Percentiles rank a stretch among this genome's conserved stretches.
These are phyloP conservation scores for Plasmodium coatneyi DNA, from an alignment of 169 alveolate species.

Conservation along the genomic window DNA sequence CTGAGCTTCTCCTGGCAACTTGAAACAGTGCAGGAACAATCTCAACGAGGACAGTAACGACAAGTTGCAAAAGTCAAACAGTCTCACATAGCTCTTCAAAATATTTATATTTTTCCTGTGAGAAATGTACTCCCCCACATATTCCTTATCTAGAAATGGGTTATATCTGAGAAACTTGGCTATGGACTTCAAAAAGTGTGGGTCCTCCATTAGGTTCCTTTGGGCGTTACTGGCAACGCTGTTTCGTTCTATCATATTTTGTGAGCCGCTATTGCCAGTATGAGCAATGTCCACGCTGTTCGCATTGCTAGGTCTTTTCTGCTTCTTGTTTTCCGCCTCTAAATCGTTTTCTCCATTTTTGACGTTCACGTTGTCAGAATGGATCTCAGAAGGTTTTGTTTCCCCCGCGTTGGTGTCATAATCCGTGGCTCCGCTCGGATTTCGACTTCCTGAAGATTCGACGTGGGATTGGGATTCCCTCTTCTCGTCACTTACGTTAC, in stretches of 20 bases:
- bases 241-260: neutral
- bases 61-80: slow-evolving; percentile 85
- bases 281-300: neutral
- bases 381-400: neutral
- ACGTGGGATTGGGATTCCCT: neutral
- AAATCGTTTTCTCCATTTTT: slow-evolving; percentile 15
- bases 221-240: neutral
- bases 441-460: neutral
- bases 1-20: slow-evolving; percentile 94
- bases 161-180: slow-evolving; percentile 80
- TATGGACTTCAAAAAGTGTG: slow-evolving; percentile 76
- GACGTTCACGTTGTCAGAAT: neutral
- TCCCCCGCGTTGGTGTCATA: neutral
- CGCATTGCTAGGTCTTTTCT: neutral
- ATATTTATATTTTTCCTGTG: slow-evolving; percentile 83
- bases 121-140: slow-evolving; percentile 86
- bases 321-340: neutral
- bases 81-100: slow-evolving; percentile 82
- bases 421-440: neutral
- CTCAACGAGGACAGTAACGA: slow-evolving; percentile 90
- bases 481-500: neutral
- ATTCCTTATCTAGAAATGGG: slow-evolving; percentile 81
- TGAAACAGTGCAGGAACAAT: slow-evolving; percentile 86
- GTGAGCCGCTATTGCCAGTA: neutral
- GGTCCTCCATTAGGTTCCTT: slow-evolving; percentile 76